Conservation (phyloP, 805 yeast species). For the Ogataea thermomethanolica region DNA sequence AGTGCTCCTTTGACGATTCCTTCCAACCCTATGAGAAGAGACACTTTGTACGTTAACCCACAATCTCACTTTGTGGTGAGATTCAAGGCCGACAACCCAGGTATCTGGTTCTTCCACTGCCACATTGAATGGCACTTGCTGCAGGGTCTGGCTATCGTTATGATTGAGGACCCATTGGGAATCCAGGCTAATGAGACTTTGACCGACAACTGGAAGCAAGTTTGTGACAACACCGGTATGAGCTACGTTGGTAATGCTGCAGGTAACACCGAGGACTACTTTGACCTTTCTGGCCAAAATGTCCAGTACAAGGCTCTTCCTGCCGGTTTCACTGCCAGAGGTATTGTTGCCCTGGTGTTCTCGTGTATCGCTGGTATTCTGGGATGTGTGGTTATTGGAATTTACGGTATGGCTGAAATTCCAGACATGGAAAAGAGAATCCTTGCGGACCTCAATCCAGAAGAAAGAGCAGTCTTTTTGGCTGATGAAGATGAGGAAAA, state of each 20-base stretch:
- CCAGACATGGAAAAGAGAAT: constrained; percentile 63
- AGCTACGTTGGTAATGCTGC: constrained; percentile 82
- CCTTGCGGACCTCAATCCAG: constrained; percentile 50
- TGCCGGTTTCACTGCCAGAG: constrained; percentile 88
- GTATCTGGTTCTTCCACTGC: constrained; percentile 99
- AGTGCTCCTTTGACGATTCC: constrained; percentile 54
- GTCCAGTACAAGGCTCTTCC: constrained; percentile 69
- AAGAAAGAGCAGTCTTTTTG: constrained; percentile 38
- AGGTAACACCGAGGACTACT: constrained; percentile 58
- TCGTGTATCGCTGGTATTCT: constrained; percentile 81
- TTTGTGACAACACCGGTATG: constrained; percentile 58
- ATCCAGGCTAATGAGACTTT: constrained; percentile 61
- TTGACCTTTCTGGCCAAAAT: constrained; percentile 73
- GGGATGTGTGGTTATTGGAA: constrained; percentile 72
- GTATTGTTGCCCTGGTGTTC: constrained; percentile 91
- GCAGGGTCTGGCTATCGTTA: constrained; percentile 82
- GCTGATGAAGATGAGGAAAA: constrained; percentile 30
- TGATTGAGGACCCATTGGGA: constrained; percentile 79
- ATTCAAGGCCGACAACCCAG: constrained; percentile 92
- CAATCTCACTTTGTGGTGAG: constrained; percentile 83
- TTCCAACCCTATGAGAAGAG: constrained; percentile 79
- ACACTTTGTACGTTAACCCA: constrained; percentile 72
- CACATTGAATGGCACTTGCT: constrained; percentile 98
- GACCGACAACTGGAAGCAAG: constrained; percentile 54
- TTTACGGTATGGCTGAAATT: constrained; percentile 86